Evolutionary conservation across 192 early-diverging fungal species (phyloP), one percentile per base, ranked within the genome.

Genomic region (Linnemannia exigua): DNA sequence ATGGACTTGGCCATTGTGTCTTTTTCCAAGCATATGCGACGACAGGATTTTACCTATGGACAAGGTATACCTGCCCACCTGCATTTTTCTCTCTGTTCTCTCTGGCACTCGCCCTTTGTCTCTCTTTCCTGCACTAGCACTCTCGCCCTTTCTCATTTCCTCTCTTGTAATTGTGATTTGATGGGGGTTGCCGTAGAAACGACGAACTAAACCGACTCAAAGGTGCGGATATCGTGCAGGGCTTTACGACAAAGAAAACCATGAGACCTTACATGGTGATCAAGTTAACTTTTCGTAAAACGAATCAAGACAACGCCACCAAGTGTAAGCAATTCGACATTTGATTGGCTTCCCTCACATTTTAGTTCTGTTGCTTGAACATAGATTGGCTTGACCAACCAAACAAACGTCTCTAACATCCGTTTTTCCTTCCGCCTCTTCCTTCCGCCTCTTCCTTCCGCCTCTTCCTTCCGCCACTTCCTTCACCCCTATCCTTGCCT

Each of bases 241-340:
- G 41, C 41, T 71, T 71, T 28, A 47, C 7, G 38, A 71, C 70
- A 19, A 14, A 71, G 36, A 71, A 71, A 47, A 71, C 19, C 70
- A 47, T 38, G 14, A 38, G 28, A 17, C 70, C 12, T 38, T 71
- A 46, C 70, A 25, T 71, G 19, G 28, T 25, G 38, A 71, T 71
- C 70, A 71, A 71, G 70, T 19, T 47, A 15, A 71, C 70, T 19
- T 71, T 71, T 71, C 70, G 44, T 44, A 71, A 71, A 47, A 47
- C 44, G 1, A 47, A 71, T 17, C 70, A 71, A 22, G 38, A 22
- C 44, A 28, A 71, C 28, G 36, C 38, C 17, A 25, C 70, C 3
- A 71, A 71, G 19, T 71, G 70, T 71, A 46, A 46, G 70, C 31
- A 44, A 44, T 44, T 44, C 41, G 41, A 44, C 41, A 9, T 44